Conservation (phyloP, 768 basidiomycete species). For the Amanita rubescens region DNA sequence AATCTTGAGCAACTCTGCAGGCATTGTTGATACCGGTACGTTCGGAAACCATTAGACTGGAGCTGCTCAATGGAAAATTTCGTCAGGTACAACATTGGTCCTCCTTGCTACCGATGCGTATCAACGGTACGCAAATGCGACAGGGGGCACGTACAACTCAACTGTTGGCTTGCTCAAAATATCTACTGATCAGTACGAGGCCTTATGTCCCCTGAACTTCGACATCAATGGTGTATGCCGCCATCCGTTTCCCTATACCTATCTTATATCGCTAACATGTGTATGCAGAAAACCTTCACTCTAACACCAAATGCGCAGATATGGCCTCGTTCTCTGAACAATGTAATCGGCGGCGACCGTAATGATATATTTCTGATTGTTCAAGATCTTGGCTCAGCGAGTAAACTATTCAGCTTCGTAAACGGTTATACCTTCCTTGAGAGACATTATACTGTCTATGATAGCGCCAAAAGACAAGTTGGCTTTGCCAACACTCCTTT, state of each 20-base stretch:
- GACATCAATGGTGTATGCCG: slow-evolving; percentile 37
- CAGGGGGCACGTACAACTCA: slow-evolving; percentile 35
- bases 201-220: slow-evolving; percentile 52
- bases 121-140: slow-evolving; percentile 33
- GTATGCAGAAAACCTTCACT: slow-evolving; percentile 37
- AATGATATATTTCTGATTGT: slow-evolving; percentile 51
- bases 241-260: not conserved
- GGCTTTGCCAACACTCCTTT: slow-evolving; percentile 49
- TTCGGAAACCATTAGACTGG: slow-evolving; percentile 45
- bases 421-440: slow-evolving; percentile 33
- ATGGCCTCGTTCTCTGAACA: slow-evolving; percentile 58
- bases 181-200: slow-evolving; percentile 41
- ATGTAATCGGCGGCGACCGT: slow-evolving; percentile 44
- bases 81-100: slow-evolving; percentile 41
- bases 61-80: too few relatives aligned
- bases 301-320: slow-evolving; percentile 61
- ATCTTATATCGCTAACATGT: slow-evolving; percentile 28
- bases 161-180: slow-evolving; percentile 45
- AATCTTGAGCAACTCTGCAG: slow-evolving; percentile 41
- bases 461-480: slow-evolving; percentile 47
- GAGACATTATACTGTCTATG: slow-evolving; percentile 63
- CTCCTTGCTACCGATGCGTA: slow-evolving; percentile 41
- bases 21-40: slow-evolving; percentile 53
- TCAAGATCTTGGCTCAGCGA: slow-evolving; percentile 39
- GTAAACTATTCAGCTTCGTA: slow-evolving; percentile 61